Conservation (phyloP, 1,284 basidiomycete genomes). For the Trichosporon asahii region DNA sequence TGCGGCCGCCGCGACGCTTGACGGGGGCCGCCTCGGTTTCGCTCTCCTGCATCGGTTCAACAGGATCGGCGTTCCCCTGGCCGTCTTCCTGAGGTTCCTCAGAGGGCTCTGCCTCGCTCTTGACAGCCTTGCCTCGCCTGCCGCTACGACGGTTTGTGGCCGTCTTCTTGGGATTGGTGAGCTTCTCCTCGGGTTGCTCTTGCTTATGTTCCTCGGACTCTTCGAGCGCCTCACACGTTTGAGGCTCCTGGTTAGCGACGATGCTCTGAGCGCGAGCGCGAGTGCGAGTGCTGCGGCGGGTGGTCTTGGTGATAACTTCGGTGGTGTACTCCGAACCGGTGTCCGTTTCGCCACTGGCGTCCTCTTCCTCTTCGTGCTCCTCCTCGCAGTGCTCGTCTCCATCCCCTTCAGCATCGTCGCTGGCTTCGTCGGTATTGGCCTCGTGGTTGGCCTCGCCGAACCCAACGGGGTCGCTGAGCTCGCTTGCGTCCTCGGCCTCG, state of each 20-base stretch:
- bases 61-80: too few species aligned
- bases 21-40: too few species aligned
- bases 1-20: too few species aligned
- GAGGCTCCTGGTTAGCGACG: too few species aligned
- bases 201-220: not conserved
- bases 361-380: not conserved
- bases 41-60: too few species aligned
- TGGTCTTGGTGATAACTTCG: not conserved
- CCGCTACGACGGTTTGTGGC: not conserved
- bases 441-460: not conserved
- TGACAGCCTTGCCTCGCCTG: too few species aligned
- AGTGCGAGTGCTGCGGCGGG: not conserved
- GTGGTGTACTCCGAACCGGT: not conserved
- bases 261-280: not conserved
- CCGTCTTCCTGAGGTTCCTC: too few species aligned
- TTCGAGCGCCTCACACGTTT: not conserved
- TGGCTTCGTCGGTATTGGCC: not conserved
- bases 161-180: not conserved
- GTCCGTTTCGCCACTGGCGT: not conserved
- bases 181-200: not conserved
- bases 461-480: not conserved
- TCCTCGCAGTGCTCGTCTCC: not conserved
- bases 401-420: not conserved
- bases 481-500: not conserved
- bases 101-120: too few species aligned